A percentile compares a stretch with the other conserved stretches of the same genome.
phyloP scores from a whole-genome alignment of 208 protist species.

The Leishmania major region DNA sequence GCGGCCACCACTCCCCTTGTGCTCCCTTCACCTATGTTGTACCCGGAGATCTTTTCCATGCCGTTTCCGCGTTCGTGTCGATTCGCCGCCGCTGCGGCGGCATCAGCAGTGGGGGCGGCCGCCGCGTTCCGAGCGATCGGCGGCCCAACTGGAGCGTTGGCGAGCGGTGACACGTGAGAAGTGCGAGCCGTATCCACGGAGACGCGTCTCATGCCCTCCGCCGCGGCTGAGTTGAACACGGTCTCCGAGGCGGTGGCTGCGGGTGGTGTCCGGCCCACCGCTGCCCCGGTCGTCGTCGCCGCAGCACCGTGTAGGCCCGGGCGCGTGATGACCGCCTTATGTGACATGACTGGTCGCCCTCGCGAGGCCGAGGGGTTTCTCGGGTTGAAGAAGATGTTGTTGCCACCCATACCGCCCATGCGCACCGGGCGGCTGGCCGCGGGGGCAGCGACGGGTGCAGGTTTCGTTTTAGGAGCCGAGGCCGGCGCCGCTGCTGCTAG shows the following conservation, averaged over 20 bases:
- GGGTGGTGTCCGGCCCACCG: background rate
- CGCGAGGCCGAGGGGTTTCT: conserved; percentile 13
- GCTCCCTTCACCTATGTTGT: conserved; percentile 37
- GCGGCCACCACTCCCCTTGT: background rate
- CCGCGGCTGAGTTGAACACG: conserved; percentile 10
- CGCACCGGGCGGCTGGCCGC: background rate
- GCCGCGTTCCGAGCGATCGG: conserved; percentile 21
- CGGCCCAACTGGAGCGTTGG: conserved; percentile 5
- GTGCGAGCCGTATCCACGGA: conserved; percentile 14
- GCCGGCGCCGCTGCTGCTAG: background rate
- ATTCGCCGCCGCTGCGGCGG: background rate
- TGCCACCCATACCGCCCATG: conserved; percentile 16
- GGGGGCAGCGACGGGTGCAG: conserved; percentile 2
- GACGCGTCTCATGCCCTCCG: conserved; percentile 12
- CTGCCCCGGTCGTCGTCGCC: background rate
- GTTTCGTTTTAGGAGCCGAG: background rate
- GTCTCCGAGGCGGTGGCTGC: background rate
- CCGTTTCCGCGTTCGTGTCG: conserved; percentile 7
- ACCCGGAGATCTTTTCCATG: conserved; percentile 43
- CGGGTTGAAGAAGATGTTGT: conserved; percentile 60
- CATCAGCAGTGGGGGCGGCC: background rate
- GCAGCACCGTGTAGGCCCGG: conserved; percentile 5
- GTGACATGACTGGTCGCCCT: conserved; percentile 37
- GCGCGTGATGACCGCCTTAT: conserved; percentile 32
- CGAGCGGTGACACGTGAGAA: background rate